Evolutionary conservation across 2,329 filamentous ascomycete genomes (phyloP), one percentile per base, ranked within the genome.

Genomic region (Neoarthrinium moseri): DNA sequence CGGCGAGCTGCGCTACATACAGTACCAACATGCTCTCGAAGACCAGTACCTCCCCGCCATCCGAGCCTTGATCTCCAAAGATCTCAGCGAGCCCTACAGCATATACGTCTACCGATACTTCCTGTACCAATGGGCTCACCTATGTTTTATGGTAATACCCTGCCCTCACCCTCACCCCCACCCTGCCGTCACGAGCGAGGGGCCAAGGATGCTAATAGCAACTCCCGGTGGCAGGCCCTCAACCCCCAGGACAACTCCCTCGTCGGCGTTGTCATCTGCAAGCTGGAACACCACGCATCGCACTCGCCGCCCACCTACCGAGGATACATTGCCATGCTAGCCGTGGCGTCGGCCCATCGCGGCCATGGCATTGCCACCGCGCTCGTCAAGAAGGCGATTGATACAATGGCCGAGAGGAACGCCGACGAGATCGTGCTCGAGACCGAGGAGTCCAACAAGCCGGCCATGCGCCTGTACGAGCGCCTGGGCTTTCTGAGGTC

Each of bases 21-120:
- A 83, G 57, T 86, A 86, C 58, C 71, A 81, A 47, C 81, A 85
- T 61, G 65, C 66, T 8, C 70, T 84, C 17, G 83, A 86, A 58
- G 68, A 74, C 34, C 65, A 79, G 63, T 80, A 94, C 63, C 83
- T 99, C 33, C 84, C 91, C 27, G 84, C 90, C 33, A 96, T 99
- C 67, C 85, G 92, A 45, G 85, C 91, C 47, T 73, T 99, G 62
- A 99, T 99, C 60, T 94, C 91, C 35, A 95, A 92, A 60, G 94
- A 97, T 64, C 78, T 99, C 40, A 97, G 92, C 56, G 94, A 99
- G 67, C 94, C 94, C 2, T 99, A 99, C 67, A 97, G 92, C 70
- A 97, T 99, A 64, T 99, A 99, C 72, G 94, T 99, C 48, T 99
- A 97, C 68, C 84, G 94, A 24, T 99, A 99, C 67, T 99, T 99